These are phyloP conservation scores for Xylaria sp. DNA, from an alignment of 2,329 filamentous ascomycete genomes.

Conservation along the genomic window DNA sequence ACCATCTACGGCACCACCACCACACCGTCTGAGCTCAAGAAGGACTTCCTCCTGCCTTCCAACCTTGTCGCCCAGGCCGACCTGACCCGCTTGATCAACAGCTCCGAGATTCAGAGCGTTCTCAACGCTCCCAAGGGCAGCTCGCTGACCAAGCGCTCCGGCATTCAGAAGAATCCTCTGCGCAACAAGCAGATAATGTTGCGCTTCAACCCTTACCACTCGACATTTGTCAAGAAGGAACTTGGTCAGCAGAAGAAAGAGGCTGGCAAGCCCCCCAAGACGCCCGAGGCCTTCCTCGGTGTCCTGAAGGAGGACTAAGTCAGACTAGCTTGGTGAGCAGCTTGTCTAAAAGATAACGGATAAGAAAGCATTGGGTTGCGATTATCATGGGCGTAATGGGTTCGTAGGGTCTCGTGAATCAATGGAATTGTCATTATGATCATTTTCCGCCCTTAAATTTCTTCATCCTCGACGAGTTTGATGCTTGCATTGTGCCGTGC, in stretches of 20 bases:
- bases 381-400: conserved; percentile 50
- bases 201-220: conserved; percentile 97
- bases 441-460: conserved; percentile 35
- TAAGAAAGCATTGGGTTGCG: conserved; percentile 42
- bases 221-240: conserved; percentile 88
- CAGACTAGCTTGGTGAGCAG: conserved; percentile 52
- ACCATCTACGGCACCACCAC: conserved; percentile 96
- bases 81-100: conserved; percentile 98
- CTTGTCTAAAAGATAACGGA: conserved; percentile 44
- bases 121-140: conserved; percentile 91
- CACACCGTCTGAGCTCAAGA: conserved; percentile 91
- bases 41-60: conserved; percentile 96
- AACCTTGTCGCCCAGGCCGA: conserved; percentile 95
- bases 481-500: conserved; percentile 7
- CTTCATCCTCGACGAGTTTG: background rate
- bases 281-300: conserved; percentile 47
- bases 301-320: conserved; percentile 49
- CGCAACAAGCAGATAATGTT: conserved; percentile 99
- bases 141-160: conserved; percentile 86
- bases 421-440: conserved; percentile 49
- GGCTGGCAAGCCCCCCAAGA: conserved; percentile 66
- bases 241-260: conserved; percentile 77
- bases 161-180: conserved; percentile 99
- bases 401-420: conserved; percentile 51
- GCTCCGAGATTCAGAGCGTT: conserved; percentile 96